Evolutionary conservation across 495 filamentous ascomycete genomes (phyloP).

Genomic region (Symbiotaphrina buchneri): DNA sequence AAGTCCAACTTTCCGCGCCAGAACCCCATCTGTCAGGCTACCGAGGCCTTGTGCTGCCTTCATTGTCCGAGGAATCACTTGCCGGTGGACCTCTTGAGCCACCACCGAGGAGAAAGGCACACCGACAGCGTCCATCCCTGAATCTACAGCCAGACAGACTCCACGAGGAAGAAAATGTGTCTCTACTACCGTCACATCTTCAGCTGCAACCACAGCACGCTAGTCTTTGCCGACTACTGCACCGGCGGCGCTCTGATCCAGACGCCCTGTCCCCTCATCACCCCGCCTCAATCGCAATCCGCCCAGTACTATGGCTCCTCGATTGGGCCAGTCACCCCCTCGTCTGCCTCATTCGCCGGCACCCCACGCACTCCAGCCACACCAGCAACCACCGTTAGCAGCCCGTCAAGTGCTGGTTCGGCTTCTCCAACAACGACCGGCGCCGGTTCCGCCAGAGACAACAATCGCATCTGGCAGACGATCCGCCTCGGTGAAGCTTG

Average conservation of each 20-base stretch:
- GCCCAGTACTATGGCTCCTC: too few species aligned
- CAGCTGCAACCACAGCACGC: slow-evolving; percentile 1
- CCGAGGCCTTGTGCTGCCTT: background rate
- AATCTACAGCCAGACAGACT: background rate
- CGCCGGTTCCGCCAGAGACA: too few species aligned
- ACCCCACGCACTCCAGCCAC: too few species aligned
- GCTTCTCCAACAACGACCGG: too few species aligned
- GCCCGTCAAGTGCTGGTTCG: too few species aligned
- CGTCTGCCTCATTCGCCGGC: too few species aligned
- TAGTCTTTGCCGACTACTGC: slow-evolving; percentile 4
- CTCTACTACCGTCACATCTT: slow-evolving; percentile 3
- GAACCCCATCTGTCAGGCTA: background rate
- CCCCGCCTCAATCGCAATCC: too few species aligned
- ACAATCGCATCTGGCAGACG: too few species aligned
- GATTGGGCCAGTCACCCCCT: too few species aligned
- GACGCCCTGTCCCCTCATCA: background rate
- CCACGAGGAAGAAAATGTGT: background rate
- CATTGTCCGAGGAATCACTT: background rate
- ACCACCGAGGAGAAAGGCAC: background rate
- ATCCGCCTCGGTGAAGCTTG: too few species aligned
- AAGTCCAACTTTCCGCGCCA: background rate
- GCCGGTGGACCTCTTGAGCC: background rate
- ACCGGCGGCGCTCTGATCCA: slow-evolving; percentile 1
- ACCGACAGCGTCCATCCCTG: background rate
- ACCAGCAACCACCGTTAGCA: too few species aligned